A percentile compares a stretch with the other conserved stretches of the same genome.
These are phyloP conservation scores for Calendula officinalis DNA, from an alignment of 129 eudicot species.

Conservation along the genomic window DNA sequence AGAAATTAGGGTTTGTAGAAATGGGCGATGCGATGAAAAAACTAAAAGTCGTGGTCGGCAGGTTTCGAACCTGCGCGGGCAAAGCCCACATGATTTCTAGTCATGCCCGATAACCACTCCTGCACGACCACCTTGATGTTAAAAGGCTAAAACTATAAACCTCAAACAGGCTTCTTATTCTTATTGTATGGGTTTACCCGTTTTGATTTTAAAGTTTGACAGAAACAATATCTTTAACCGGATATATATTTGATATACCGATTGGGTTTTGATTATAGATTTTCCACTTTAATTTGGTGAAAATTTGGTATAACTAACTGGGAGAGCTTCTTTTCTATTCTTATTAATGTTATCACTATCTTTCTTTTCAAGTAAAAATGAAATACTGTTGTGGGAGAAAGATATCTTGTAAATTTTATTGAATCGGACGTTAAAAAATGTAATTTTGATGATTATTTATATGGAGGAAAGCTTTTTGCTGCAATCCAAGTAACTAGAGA, in stretches of 20 bases:
- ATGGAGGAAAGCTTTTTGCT: no score
- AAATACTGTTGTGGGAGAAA: neutral
- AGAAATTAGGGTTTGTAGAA: no score
- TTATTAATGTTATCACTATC: no score
- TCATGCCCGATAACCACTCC: slow-evolving; percentile 99
- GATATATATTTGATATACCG: slow-evolving; percentile 85
- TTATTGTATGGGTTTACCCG: neutral
- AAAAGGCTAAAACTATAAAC: no score
- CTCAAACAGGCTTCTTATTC: neutral
- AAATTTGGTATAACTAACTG: slow-evolving; percentile 67
- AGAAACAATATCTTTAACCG: slow-evolving; percentile 90
- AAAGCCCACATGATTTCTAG: slow-evolving; percentile 98
- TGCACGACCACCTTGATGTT: slow-evolving; percentile 62
- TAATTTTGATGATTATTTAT: neutral
- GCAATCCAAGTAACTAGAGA: no score
- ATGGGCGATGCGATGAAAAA: no score
- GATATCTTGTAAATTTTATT: neutral
- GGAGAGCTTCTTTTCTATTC: slow-evolving; percentile 30
- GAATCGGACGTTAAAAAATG: neutral
- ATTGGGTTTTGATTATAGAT: slow-evolving; percentile 79
- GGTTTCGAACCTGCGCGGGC: slow-evolving; percentile 29
- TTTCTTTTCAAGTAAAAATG: no score
- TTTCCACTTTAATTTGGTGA: slow-evolving; percentile 83
- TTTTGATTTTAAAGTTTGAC: slow-evolving; percentile 67
- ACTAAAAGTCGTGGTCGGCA: no score